These are phyloP conservation scores for Pterocarpus macrocarpus DNA, from an alignment of 306 rosid genomes.

Conservation along the genomic window DNA sequence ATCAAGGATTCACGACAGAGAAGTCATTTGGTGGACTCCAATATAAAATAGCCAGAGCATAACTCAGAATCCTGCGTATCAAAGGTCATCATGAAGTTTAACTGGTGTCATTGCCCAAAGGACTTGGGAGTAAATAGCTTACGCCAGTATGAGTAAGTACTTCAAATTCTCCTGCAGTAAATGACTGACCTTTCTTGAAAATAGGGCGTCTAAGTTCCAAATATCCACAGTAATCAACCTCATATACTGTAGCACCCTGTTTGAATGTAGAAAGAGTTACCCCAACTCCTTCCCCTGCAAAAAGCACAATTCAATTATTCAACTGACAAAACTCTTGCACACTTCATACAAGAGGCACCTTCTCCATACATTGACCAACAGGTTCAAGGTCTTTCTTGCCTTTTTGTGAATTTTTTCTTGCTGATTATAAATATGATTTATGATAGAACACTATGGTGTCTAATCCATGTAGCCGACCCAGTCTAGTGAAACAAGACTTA, in stretches of 20 bases:
- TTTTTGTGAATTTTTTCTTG: neutral
- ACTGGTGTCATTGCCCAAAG: neutral
- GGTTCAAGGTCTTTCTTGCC: neutral
- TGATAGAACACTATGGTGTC: too few relatives aligned
- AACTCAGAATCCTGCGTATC: neutral
- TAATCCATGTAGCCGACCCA: too few relatives aligned
- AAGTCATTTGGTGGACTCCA: constrained; percentile 26
- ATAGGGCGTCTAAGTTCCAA: constrained; percentile 75
- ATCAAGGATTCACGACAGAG: constrained; percentile 16
- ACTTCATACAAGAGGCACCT: neutral
- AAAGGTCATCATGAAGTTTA: constrained; percentile 7
- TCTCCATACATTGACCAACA: constrained; percentile 4
- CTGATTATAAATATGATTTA: too few relatives aligned
- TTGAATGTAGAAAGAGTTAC: constrained; percentile 65
- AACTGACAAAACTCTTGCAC: neutral
- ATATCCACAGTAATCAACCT: constrained; percentile 76
- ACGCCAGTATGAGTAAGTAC: constrained; percentile 58
- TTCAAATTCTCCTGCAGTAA: constrained; percentile 71
- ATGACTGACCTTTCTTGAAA: constrained; percentile 49
- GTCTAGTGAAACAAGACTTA: too few relatives aligned
- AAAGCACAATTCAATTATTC: constrained; percentile 33
- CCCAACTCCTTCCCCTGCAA: constrained; percentile 87
- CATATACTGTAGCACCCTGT: constrained; percentile 59
- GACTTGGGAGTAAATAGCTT: constrained; percentile 28
- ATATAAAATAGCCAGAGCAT: constrained; percentile 11